Evolutionary conservation across 306 rosid genomes (phyloP).

Genomic region (Sindora glabra): DNA sequence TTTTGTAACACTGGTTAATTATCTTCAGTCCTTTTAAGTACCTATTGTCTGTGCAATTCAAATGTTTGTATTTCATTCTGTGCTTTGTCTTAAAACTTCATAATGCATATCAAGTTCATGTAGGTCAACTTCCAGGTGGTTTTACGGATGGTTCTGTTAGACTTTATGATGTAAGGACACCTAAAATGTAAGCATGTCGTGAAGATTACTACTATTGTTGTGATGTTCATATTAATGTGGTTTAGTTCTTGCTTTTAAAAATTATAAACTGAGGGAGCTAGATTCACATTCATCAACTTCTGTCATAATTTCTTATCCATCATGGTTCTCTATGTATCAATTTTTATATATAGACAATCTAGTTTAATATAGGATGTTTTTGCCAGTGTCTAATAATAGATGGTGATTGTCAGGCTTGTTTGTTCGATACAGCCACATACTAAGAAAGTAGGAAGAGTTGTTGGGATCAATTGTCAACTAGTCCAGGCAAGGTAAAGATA

Average conservation of each 20-base stretch:
- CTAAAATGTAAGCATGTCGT: constrained; percentile 61
- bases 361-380: background rate
- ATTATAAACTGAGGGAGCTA: background rate
- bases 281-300: no score
- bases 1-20: no score
- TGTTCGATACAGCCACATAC: constrained; percentile 63
- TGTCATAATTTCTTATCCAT: no score
- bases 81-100: constrained; percentile 17
- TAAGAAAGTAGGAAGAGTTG: constrained; percentile 65
- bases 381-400: background rate
- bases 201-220: background rate
- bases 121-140: constrained; percentile 94
- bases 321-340: no score
- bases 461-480: constrained; percentile 96
- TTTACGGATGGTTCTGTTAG: constrained; percentile 83
- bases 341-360: no score
- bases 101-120: constrained; percentile 96
- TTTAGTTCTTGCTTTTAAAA: background rate
- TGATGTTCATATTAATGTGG: background rate
- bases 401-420: constrained; percentile 52
- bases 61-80: background rate
- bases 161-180: constrained; percentile 79
- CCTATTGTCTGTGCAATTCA: no score
- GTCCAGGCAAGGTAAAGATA: constrained; percentile 73
- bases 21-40: no score